Evolutionary conservation across 805 yeast genomes (phyloP).

Genomic region (Yarrowia sp.): DNA sequence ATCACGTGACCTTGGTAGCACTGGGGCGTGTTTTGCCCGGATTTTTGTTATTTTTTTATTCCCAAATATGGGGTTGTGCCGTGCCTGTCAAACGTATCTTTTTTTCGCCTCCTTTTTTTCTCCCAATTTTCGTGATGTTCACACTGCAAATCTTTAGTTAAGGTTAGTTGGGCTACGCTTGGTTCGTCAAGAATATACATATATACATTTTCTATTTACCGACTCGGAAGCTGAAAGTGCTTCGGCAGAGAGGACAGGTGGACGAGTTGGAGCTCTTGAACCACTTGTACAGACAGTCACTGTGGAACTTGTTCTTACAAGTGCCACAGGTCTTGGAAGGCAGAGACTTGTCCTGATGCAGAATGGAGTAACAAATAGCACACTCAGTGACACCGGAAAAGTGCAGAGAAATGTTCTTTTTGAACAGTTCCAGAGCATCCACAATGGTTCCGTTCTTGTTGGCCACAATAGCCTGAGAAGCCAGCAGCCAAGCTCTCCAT

Average conservation of each 20-base stretch:
- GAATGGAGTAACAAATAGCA: slow-evolving; percentile 90
- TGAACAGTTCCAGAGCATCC: slow-evolving; percentile 66
- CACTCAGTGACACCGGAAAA: slow-evolving; percentile 95
- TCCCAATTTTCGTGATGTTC: not conserved
- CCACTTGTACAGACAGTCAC: slow-evolving; percentile 96
- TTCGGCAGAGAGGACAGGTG: slow-evolving; percentile 93
- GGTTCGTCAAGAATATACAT: not conserved
- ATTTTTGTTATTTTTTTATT: too few relatives aligned
- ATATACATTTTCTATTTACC: slow-evolving; percentile 28
- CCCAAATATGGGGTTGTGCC: not conserved
- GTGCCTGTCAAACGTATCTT: not conserved
- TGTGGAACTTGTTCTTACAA: slow-evolving; percentile 90
- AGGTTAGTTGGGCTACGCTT: too few relatives aligned
- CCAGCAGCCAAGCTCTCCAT: slow-evolving; percentile 93
- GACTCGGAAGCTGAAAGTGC: slow-evolving; percentile 44
- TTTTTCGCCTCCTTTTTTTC: not conserved
- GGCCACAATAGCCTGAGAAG: slow-evolving; percentile 79
- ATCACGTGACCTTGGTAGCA: too few relatives aligned
- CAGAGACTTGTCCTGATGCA: slow-evolving; percentile 85
- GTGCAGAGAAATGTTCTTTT: slow-evolving; percentile 73
- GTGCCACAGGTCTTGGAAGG: slow-evolving; percentile 88
- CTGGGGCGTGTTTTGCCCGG: too few relatives aligned
- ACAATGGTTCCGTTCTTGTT: slow-evolving; percentile 52
- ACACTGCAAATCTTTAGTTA: too few relatives aligned
- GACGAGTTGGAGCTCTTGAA: slow-evolving; percentile 89